These are phyloP conservation scores for Discostella stelligeroides DNA, from an alignment of 108 stramenopile species.

Conservation along the genomic window DNA sequence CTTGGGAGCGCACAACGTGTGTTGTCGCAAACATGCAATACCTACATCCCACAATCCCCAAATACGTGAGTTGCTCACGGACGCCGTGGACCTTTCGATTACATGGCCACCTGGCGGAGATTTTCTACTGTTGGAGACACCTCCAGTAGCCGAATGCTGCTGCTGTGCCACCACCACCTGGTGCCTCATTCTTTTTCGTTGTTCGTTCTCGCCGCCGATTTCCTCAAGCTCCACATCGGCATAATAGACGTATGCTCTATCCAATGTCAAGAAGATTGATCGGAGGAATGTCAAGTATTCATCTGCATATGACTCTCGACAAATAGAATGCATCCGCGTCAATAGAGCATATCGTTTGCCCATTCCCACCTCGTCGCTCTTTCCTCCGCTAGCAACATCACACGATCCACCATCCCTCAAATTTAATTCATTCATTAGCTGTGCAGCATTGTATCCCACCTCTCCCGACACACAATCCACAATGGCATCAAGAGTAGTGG, in stretches of 20 bases:
- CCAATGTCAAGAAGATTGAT: conserved; percentile 81
- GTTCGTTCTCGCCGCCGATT: conserved; percentile 4
- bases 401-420: conserved; percentile 13
- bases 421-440: conserved; percentile 4
- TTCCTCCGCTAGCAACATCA: not conserved
- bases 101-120: conserved; percentile 28
- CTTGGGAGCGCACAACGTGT: conserved; percentile 24
- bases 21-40: conserved; percentile 45
- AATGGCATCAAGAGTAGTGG: conserved; percentile 54
- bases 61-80: conserved; percentile 15
- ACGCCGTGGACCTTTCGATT: conserved; percentile 26
- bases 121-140: not conserved
- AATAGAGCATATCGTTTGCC: conserved; percentile 19
- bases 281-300: conserved; percentile 70
- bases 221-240: conserved; percentile 26
- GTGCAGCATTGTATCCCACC: conserved; percentile 17
- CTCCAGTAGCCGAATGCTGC: not conserved
- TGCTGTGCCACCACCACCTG: not conserved
- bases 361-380: not conserved
- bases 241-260: conserved; percentile 62
- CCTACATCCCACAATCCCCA: conserved; percentile 58
- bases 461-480: conserved; percentile 50
- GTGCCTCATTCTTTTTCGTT: not conserved
- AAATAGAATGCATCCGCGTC: conserved; percentile 27
- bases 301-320: conserved; percentile 24